Evolutionary conservation across 1,284 basidiomycete species (phyloP), one percentile per base, ranked within the genome.

Genomic region (Moesziomyces sp.): DNA sequence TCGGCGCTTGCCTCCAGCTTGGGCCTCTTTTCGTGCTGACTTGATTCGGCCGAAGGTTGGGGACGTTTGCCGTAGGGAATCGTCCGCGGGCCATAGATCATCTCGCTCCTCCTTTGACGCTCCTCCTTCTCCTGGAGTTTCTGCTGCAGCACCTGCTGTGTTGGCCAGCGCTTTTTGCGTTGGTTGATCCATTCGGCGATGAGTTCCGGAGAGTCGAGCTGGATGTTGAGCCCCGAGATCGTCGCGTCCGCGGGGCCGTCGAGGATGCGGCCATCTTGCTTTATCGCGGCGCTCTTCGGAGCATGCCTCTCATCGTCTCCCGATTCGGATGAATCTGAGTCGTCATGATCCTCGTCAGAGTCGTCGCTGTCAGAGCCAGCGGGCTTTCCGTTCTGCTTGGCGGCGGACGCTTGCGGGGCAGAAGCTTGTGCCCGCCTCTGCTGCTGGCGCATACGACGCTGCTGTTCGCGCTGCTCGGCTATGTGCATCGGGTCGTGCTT

Each of bases 101-200:
- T 21, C 43, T 64, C 66, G 47, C 68, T 67, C 13, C 65, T 46
- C 52, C 40, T 47, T 28, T 54, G 54, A 34, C 74, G 60, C 50
- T 74, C 69, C 26, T 72, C 56, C 23, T 52, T 59, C 45, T 82
- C 76, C 19, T 52, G 52, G 44, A 57, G 35, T 52, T 83, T 83
- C 51, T 79, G 52, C 51, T 72, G 66, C 4, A 84, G 74, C 11
- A 77, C 74, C 0, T 59, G 50, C 11, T 61, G 62, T 0, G 76
- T 82, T 0, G 82, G 82, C 73, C 77, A 84, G 28, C 82, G 66
- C 48, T 84, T 84, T 49, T 77, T 76, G 18, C 82, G 65, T 55
- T 84, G 80, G n/a, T 55, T 63, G 46, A 81, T 76, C 82, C 82
- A 84, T 42, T 83, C 74, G n/a, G 67, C 72, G 30, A 83, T 68